Percentiles rank a stretch among this genome's conserved stretches.
Conservation (phyloP, 768 basidiomycete genomes). For the Tremella yokohamensis region DNA sequence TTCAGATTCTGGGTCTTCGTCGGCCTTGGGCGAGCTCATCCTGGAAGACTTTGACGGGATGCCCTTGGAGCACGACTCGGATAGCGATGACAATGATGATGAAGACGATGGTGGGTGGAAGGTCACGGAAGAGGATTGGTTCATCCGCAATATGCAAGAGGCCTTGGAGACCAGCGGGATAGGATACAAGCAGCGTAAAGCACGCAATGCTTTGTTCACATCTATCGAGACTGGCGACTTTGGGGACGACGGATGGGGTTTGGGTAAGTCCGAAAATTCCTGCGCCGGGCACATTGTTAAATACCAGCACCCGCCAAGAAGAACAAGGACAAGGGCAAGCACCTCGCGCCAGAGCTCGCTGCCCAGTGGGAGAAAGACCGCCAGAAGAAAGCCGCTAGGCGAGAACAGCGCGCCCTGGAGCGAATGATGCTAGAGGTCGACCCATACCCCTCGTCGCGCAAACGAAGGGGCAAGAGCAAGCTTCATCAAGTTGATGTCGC, state of each 20-base stretch:
- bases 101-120: slow-evolving; percentile 13
- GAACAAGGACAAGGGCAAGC: slow-evolving; percentile 55
- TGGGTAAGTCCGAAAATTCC: slow-evolving; percentile 15
- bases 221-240: slow-evolving; percentile 61
- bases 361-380: slow-evolving; percentile 79
- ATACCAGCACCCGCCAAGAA: slow-evolving; percentile 45
- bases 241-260: slow-evolving; percentile 36
- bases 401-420: slow-evolving; percentile 61
- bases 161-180: slow-evolving; percentile 36
- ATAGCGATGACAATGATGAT: slow-evolving; percentile 12
- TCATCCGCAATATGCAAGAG: slow-evolving; percentile 57
- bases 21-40: neutral
- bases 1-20: neutral
- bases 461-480: slow-evolving; percentile 55
- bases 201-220: slow-evolving; percentile 60
- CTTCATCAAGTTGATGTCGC: slow-evolving; percentile 50
- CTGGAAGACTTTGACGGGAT: neutral
- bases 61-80: neutral
- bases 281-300: neutral
- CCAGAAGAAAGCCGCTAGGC: slow-evolving; percentile 72
- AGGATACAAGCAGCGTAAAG: slow-evolving; percentile 53
- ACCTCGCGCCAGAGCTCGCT: slow-evolving; percentile 60
- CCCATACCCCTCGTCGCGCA: slow-evolving; percentile 50
- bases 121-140: slow-evolving; percentile 51
- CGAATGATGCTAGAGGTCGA: slow-evolving; percentile 61